Conservation (phyloP, 2,329 filamentous ascomycete genomes). For the Lasiodiplodia hormozganensis region DNA sequence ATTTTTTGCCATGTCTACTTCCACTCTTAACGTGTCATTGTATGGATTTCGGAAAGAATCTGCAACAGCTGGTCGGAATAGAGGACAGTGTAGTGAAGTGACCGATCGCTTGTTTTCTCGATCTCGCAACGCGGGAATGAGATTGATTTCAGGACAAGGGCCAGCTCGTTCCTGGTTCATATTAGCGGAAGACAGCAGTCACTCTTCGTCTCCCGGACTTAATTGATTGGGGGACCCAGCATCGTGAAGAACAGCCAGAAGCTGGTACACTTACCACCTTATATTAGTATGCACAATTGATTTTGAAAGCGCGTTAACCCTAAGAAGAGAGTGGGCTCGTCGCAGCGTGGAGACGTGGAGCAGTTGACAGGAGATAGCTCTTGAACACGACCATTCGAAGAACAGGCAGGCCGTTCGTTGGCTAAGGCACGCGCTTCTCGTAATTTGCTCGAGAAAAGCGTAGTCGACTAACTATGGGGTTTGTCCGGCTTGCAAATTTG, state of each 20-base stretch:
- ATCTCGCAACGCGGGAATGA: fast-evolving
- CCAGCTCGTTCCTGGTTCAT: neutral
- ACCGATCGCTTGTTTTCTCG: too few relatives aligned
- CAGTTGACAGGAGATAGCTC: neutral
- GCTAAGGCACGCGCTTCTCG: neutral
- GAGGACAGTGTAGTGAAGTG: neutral
- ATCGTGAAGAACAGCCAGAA: neutral
- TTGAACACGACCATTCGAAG: neutral
- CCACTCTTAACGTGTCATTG: neutral
- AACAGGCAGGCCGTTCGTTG: neutral
- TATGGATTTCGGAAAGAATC: neutral
- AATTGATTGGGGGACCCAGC: neutral
- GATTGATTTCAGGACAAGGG: neutral
- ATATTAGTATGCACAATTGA: fast-evolving
- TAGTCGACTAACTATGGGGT: neutral
- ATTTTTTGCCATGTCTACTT: neutral
- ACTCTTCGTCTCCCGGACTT: neutral
- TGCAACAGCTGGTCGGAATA: neutral
- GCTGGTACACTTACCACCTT: neutral
- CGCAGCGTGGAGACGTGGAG: neutral
- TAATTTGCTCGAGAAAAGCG: neutral
- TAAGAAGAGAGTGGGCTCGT: neutral
- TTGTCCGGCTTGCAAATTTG: too few relatives aligned
- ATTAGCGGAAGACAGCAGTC: neutral
- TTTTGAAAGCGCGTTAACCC: neutral